Evolutionary conservation across 2,329 filamentous ascomycete genomes (phyloP).

Genomic region (Epichloe scottii): DNA sequence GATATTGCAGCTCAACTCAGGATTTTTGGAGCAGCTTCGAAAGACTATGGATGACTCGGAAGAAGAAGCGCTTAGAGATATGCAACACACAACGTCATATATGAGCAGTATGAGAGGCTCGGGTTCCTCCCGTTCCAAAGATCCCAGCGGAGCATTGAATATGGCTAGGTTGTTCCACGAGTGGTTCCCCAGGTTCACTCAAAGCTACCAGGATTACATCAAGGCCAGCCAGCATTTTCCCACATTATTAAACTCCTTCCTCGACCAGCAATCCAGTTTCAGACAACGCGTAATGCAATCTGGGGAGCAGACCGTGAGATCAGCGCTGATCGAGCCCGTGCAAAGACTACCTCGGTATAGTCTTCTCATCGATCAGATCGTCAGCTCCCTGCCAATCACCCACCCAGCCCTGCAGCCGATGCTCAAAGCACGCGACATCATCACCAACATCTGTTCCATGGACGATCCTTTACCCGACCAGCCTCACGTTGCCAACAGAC

Average conservation of each 20-base stretch:
- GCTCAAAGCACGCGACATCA: constrained; percentile 81
- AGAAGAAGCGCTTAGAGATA: constrained; percentile 63
- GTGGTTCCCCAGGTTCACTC: constrained; percentile 86
- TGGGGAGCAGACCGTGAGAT: constrained; percentile 83
- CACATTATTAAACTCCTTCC: constrained; percentile 63
- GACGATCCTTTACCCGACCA: constrained; percentile 61
- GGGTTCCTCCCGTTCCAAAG: constrained; percentile 38
- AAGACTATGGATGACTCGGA: constrained; percentile 73
- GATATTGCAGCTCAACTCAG: constrained; percentile 71
- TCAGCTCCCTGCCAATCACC: constrained; percentile 69
- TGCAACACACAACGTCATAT: constrained; percentile 43
- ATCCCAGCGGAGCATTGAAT: constrained; percentile 64
- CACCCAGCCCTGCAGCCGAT: constrained; percentile 76
- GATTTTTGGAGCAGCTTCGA: constrained; percentile 66
- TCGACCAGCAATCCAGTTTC: constrained; percentile 73
- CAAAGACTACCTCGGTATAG: constrained; percentile 91
- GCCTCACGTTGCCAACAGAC: constrained; percentile 57
- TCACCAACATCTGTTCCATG: constrained; percentile 92
- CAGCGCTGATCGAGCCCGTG: constrained; percentile 88
- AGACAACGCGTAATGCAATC: constrained; percentile 67
- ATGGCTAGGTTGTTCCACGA: constrained; percentile 74
- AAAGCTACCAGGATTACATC: constrained; percentile 89
- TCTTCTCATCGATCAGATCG: constrained; percentile 90
- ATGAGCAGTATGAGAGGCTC: constrained; percentile 30
- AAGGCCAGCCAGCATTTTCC: constrained; percentile 80